These are phyloP conservation scores for Actinomortierella wolfii DNA, from an alignment of 371 early-diverging fungal species.

Conservation along the genomic window DNA sequence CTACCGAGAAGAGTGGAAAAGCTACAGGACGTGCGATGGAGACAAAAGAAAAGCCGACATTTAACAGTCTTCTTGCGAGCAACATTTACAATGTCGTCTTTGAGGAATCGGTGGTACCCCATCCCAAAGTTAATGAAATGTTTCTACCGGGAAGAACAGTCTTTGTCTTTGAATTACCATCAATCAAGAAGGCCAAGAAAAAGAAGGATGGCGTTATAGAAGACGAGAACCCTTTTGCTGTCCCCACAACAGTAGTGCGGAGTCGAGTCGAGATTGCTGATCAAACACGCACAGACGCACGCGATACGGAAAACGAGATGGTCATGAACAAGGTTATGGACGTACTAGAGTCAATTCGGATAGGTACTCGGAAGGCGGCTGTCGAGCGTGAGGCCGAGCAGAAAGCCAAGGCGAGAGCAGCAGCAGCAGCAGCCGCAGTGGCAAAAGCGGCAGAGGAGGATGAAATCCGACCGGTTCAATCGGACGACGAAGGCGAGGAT, in stretches of 20 bases:
- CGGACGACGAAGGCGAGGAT: constrained; percentile 70
- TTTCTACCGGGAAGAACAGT: constrained; percentile 84
- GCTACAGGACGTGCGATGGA: neutral
- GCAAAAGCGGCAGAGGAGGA: constrained; percentile 28
- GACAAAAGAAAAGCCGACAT: constrained; percentile 21
- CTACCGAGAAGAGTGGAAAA: constrained; percentile 19
- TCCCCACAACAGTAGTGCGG: constrained; percentile 79
- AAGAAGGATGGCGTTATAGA: constrained; percentile 52
- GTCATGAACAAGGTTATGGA: constrained; percentile 78
- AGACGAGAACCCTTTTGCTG: constrained; percentile 60
- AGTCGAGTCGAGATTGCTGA: constrained; percentile 67
- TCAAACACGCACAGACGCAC: constrained; percentile 16
- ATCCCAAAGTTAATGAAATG: constrained; percentile 64
- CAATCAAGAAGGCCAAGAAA: constrained; percentile 25
- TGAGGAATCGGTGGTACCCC: constrained; percentile 42
- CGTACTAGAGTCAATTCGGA: constrained; percentile 60
- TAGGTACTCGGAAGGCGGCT: constrained; percentile 44
- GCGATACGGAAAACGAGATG: constrained; percentile 51
- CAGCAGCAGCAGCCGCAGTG: constrained; percentile 31
- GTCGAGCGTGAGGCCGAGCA: constrained; percentile 20
- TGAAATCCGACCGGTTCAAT: constrained; percentile 22
- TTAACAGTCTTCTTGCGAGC: constrained; percentile 39
- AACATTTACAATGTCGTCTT: constrained; percentile 50
- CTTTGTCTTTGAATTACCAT: constrained; percentile 72
- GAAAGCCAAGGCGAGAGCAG: constrained; percentile 48